Conservation (phyloP, 1,284 basidiomycete species). For the Violaceomyces palustris region DNA sequence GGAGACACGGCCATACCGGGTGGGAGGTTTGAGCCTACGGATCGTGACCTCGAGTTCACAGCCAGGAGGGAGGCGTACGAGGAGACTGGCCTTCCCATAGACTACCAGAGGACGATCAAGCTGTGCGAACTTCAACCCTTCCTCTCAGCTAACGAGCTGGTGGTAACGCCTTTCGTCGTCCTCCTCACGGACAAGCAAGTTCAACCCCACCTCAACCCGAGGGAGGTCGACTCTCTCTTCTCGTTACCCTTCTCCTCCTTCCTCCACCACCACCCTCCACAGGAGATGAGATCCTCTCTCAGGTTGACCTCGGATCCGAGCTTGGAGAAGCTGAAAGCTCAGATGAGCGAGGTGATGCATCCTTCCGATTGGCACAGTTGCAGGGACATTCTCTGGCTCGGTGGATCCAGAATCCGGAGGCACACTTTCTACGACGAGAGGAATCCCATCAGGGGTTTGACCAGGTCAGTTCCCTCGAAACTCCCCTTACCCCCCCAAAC, state of each 20-base stretch:
- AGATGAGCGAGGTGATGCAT: constrained; percentile 32
- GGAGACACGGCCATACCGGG: constrained; percentile 50
- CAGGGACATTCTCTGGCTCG: constrained; percentile 43
- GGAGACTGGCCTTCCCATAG: constrained; percentile 47
- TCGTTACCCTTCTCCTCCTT: constrained; percentile 42
- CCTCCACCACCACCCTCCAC: constrained; percentile 32
- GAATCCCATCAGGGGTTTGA: constrained; percentile 45
- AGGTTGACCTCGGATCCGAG: constrained; percentile 12
- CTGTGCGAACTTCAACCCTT: constrained; percentile 44
- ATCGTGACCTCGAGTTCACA: constrained; percentile 38
- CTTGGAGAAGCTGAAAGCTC: constrained; percentile 12
- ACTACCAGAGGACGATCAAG: constrained; percentile 20
- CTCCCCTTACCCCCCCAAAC: neutral
- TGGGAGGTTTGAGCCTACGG: constrained; percentile 41
- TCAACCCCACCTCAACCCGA: constrained; percentile 33
- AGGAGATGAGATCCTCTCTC: constrained; percentile 11
- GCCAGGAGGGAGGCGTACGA: constrained; percentile 45
- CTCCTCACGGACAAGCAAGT: constrained; percentile 29
- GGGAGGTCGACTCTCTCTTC: constrained; percentile 41
- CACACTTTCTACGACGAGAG: constrained; percentile 48
- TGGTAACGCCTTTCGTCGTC: constrained; percentile 46
- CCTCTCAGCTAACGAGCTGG: constrained; percentile 46
- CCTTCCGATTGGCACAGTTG: constrained; percentile 48
- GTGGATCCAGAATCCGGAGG: constrained; percentile 21
- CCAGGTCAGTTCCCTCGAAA: constrained; percentile 15